Evolutionary conservation across 202 grass and related monocot genomes (phyloP).

Genomic region (Alloteropsis angusta): DNA sequence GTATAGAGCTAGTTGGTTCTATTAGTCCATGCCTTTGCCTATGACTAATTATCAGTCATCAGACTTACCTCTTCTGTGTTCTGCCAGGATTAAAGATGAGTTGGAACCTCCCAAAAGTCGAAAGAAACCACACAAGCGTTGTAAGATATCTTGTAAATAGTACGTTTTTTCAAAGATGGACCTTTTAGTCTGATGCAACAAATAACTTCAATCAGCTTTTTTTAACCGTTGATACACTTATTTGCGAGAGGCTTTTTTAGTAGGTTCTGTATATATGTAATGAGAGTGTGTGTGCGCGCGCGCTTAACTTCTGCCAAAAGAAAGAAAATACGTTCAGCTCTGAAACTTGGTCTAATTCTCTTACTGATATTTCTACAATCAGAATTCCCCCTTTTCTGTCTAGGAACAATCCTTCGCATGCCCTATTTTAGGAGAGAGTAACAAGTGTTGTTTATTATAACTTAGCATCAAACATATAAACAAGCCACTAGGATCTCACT

Average conservation of each 20-base stretch:
- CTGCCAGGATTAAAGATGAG: slow-evolving; percentile 15
- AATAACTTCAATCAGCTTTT: background rate
- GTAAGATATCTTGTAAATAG: slow-evolving; percentile 36
- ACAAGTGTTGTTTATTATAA: background rate
- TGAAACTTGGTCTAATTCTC: background rate
- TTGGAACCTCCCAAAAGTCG: slow-evolving; percentile 5
- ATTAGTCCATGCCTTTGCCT: background rate
- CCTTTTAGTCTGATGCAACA: slow-evolving; percentile 11
- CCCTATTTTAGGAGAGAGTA: background rate
- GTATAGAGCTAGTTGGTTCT: background rate
- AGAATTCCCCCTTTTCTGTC: background rate
- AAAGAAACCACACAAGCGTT: slow-evolving; percentile 40
- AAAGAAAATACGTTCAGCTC: background rate
- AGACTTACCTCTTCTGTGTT: slow-evolving; percentile 25
- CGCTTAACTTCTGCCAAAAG: background rate
- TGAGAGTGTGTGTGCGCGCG: background rate
- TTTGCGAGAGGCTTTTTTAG: background rate
- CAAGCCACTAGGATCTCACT: background rate
- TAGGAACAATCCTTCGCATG: background rate
- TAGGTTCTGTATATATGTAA: background rate
- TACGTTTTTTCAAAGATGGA: slow-evolving; percentile 4
- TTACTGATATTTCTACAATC: background rate
- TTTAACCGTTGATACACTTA: background rate
- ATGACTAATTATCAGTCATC: background rate
- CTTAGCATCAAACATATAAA: background rate